Evolutionary conservation across 2,329 filamentous ascomycete species (phyloP), one percentile per base, ranked within the genome.

Genomic region (Fusarium xyrophilum): DNA sequence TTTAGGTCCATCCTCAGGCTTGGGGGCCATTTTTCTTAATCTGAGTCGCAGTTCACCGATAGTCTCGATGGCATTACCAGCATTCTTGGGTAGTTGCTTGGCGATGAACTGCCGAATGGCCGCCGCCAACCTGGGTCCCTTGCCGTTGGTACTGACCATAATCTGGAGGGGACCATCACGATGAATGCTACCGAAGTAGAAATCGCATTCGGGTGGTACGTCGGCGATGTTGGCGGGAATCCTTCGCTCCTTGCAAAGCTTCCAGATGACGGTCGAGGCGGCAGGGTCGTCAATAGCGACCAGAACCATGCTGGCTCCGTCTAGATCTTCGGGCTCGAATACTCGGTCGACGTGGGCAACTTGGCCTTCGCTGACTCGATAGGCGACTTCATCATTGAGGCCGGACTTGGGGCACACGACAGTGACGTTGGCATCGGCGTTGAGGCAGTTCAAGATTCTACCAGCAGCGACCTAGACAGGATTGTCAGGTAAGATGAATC

Each of bases 71-170:
- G 96, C 96, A 50, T 90, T 88, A 12, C 96, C 96, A 32, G 92
- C 91, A 69, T 96, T 93, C 21, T 82, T 81, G 3, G 96, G 96
- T 59, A 99, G 81, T 50, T 84, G 85, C 23, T 83, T 85, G 21
- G 93, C 94, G 69, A 99, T 97, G 76, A 91, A 88, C 76, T 91
- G 87, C 56, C 95, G 84, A 52, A 99, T 91, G 48, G 94, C 89
- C 71, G 93, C 95, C 13, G 96, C 96, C 68, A 99, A 82, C 76
- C 95, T 90, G 0, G 96, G 96, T 0, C 96, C 96, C 77, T 97
- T 97, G 54, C 96, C 96, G 78, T 98, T 99, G 36, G 96, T 99
- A 82, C 92, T 96, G 73, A 99, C 95, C 96, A 99, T 99, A 75
- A 99, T 91, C 82, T 99, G 96, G 64, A 99, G 81, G 9, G 96